Base-by-base conservation (phyloP, 2,329 filamentous ascomycete species). In the Sclerotinia nivalis region DNA sequence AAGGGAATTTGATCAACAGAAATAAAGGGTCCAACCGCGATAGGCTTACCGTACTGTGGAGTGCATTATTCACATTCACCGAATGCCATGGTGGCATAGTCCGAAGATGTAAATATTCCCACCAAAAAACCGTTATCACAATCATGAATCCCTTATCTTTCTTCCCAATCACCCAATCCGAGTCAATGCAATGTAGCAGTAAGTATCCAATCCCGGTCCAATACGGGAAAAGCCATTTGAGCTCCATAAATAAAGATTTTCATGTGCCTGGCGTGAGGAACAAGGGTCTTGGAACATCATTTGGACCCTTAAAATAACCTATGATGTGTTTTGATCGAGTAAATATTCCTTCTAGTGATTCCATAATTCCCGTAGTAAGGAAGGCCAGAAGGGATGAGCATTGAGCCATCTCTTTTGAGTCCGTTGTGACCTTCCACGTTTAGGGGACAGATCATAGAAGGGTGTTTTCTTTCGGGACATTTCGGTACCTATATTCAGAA, bases 291-390 rank as follows among this genome's bases (percentile, higher is more conserved):
- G 28, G 28, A 49, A 37, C 20, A 40, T 40, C 22, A 6, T 43
- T 40, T 40, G 37, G 43, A 49, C 31, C 45, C 47, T 60, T 43
- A 9, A 25, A 34, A 50, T n/a, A 60, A 31, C 66, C 55, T 68
- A 68, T 68, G 31, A 68, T 62, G 10, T 61, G 31, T 68, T 68
- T 68, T 31, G 40, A 68, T 68, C 66, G 66, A 68, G 66, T 68
- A 68, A 68, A 22, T 7, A 34, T 50, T 40, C 15, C 49, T 31
- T 43, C 18, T 43, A 65, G 47, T 40, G 10, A 15, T 22, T 54
- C 18, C 49, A 31, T 20, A 20, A 15, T 22, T 54, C 20, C 49
- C 49, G 54, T 64, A 54, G 52, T 52, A 45, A 40, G 43, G 58
- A n/a, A 49, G 20, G 5, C 34, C 61, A n/a, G 55, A 40, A 65